Evolutionary conservation across 163 green algal genomes (phyloP), one percentile per base, ranked within the genome.

Genomic region (Scenedesmus sp.): DNA sequence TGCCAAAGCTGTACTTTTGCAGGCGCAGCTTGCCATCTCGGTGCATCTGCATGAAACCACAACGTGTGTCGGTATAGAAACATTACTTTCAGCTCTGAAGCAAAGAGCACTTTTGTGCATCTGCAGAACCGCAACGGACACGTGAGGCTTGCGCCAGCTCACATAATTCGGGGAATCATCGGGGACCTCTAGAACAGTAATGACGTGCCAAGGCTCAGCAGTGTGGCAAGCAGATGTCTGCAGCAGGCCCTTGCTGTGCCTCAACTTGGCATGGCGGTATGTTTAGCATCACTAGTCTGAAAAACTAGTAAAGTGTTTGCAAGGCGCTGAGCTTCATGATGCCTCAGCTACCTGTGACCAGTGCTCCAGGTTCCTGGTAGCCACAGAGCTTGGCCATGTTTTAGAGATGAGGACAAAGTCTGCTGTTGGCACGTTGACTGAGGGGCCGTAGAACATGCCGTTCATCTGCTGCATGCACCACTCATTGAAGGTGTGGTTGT

Each of bases 351-450:
- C 81, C 81, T 92, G 88, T 18, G 80, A 49, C 88, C 88, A 92
- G 68, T 92, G 88, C 49, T 89, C 88, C 88, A 92, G 46, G 61
- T 92, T 92, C n/a, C 88, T 68, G 15, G 65, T 81, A 16, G n/a
- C 43, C 12, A 92, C 88, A 6, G n/a, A 44, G 43, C 37, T 61
- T 6, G 88, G 88, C 88, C 88, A 92, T 0, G 81, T 88, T 26
- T 7, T 85, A 12, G 33, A 46, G 4, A 89, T 73, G n/a, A 83
- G 22, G 9, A 53, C 56, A 68, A 82, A 92, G 42, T 92, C 88
- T 18, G 26, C 80, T 10, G 65, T 35, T 3, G 88, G 33, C 61
- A 85, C 49, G 5, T 65, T 49, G 20, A 83, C 53, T 16, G 79
- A 88, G 37, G 88, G 88, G 0, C 88, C 88, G 35, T 91, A 91